phyloP scores from a whole-genome alignment of 441 rosid genomes.

The Francoa sonchifolia region DNA sequence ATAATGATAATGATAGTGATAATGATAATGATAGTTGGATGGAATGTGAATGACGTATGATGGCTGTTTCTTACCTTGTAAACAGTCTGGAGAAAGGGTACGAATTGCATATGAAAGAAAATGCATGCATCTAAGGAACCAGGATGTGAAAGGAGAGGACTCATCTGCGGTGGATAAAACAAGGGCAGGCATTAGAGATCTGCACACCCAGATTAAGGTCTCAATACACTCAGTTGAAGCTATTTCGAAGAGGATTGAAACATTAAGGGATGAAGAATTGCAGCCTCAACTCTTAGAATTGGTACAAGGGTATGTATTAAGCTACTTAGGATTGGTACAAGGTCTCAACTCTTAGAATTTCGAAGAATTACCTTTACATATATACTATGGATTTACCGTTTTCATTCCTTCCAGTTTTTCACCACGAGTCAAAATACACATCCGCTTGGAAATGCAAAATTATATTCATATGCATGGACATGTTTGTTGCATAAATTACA shows the following conservation, averaged over 20 bases:
- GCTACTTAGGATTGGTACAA: too few relatives aligned
- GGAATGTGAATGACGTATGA: too few relatives aligned
- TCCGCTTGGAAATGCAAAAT: too few relatives aligned
- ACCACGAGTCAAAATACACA: too few relatives aligned
- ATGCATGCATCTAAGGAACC: slow-evolving; percentile 55
- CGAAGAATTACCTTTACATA: too few relatives aligned
- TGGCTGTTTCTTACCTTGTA: slow-evolving; percentile 6
- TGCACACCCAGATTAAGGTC: slow-evolving; percentile 68
- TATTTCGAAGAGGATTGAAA: slow-evolving; percentile 67
- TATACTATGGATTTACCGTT: too few relatives aligned
- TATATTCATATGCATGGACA: too few relatives aligned
- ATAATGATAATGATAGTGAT: slow-evolving; percentile 1
- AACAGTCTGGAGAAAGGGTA: slow-evolving; percentile 77
- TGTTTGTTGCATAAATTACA: slow-evolving; percentile 22
- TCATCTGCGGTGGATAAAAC: slow-evolving; percentile 54
- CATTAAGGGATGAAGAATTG: slow-evolving; percentile 84
- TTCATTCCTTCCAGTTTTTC: too few relatives aligned
- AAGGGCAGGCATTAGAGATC: slow-evolving; percentile 54
- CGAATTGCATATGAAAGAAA: slow-evolving; percentile 85
- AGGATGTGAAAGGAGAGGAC: slow-evolving; percentile 73
- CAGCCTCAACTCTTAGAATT: slow-evolving; percentile 84
- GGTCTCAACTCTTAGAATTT: too few relatives aligned
- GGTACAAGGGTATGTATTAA: slow-evolving; percentile 78
- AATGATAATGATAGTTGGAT: background rate
- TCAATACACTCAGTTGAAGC: slow-evolving; percentile 83